Conservation (phyloP, 2,329 filamentous ascomycete species). For the Mollisia scopiformis region DNA sequence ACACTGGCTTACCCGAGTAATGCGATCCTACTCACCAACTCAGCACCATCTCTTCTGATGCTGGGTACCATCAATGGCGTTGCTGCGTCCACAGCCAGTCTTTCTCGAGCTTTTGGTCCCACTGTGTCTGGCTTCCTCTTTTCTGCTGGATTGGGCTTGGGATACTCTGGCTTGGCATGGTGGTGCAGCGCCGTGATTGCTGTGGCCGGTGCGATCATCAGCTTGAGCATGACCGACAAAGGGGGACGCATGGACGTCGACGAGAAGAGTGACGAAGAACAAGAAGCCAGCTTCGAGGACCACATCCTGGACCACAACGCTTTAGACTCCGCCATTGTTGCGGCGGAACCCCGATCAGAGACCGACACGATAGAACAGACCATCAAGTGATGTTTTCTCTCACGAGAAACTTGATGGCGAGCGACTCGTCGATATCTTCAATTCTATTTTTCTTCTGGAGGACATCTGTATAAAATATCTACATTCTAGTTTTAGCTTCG, state of each 20-base stretch:
- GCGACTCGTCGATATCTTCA: background rate
- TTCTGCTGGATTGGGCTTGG: slow-evolving; percentile 74
- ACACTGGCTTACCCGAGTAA: slow-evolving; percentile 91
- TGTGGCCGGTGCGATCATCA: slow-evolving; percentile 72
- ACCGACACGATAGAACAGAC: slow-evolving; percentile 6
- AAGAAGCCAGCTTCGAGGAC: slow-evolving; percentile 26
- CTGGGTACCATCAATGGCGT: slow-evolving; percentile 93
- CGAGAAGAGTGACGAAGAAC: slow-evolving; percentile 32
- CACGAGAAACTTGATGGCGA: background rate
- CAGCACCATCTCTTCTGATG: slow-evolving; percentile 80
- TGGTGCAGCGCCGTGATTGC: slow-evolving; percentile 85
- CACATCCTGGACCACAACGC: slow-evolving; percentile 30
- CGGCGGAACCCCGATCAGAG: slow-evolving; percentile 18
- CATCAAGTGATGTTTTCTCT: slow-evolving; percentile 7
- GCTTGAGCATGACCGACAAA: slow-evolving; percentile 72
- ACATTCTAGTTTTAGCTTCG: background rate
- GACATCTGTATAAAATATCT: slow-evolving; percentile 21
- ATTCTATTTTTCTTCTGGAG: slow-evolving; percentile 17
- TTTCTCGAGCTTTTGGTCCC: slow-evolving; percentile 86
- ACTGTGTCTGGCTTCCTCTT: slow-evolving; percentile 87
- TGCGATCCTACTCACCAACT: slow-evolving; percentile 86
- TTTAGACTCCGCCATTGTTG: slow-evolving; percentile 28
- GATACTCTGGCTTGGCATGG: slow-evolving; percentile 90
- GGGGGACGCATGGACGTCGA: slow-evolving; percentile 36
- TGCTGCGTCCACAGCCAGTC: slow-evolving; percentile 86